These are phyloP conservation scores for Canavalia gladiata DNA, from an alignment of 306 rosid genomes.

Conservation along the genomic window DNA sequence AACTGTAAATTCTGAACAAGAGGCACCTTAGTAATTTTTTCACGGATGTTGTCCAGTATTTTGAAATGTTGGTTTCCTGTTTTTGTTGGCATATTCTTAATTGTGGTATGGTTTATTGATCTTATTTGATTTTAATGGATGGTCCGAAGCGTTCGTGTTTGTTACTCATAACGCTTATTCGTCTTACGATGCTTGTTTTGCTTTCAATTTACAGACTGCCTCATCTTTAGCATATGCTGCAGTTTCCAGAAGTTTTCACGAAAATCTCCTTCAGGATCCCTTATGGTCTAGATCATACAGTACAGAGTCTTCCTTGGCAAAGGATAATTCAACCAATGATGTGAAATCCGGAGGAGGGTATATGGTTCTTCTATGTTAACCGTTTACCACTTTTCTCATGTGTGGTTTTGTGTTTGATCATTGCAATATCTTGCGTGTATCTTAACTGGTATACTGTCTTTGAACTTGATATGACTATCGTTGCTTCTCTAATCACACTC, in stretches of 20 bases:
- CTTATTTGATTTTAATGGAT: slow-evolving; percentile 26
- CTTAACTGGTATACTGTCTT: slow-evolving; percentile 11
- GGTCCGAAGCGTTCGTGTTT: not conserved
- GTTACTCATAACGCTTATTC: slow-evolving; percentile 21
- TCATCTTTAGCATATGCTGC: slow-evolving; percentile 62
- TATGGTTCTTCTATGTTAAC: slow-evolving; percentile 33
- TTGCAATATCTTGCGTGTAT: slow-evolving; percentile 39
- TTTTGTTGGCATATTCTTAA: slow-evolving; percentile 10
- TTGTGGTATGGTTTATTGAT: slow-evolving; percentile 15
- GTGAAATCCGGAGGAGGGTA: slow-evolving; percentile 62
- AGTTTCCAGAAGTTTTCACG: slow-evolving; percentile 55
- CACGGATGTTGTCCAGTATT: slow-evolving; percentile 19
- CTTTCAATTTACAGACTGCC: slow-evolving; percentile 60
- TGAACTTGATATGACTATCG: slow-evolving; percentile 8
- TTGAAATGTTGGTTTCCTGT: slow-evolving; percentile 17
- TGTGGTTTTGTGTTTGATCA: slow-evolving; percentile 25
- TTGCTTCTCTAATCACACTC: not conserved
- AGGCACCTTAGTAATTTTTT: slow-evolving; percentile 8
- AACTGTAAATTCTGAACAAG: not conserved
- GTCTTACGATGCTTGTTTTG: slow-evolving; percentile 23
- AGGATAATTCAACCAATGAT: slow-evolving; percentile 55
- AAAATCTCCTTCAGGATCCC: slow-evolving; percentile 56
- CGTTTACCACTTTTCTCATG: slow-evolving; percentile 22
- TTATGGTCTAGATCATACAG: slow-evolving; percentile 59
- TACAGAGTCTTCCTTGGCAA: slow-evolving; percentile 65